phyloP scores from a whole-genome alignment of 768 basidiomycete species.

The Megacollybia marginata region DNA sequence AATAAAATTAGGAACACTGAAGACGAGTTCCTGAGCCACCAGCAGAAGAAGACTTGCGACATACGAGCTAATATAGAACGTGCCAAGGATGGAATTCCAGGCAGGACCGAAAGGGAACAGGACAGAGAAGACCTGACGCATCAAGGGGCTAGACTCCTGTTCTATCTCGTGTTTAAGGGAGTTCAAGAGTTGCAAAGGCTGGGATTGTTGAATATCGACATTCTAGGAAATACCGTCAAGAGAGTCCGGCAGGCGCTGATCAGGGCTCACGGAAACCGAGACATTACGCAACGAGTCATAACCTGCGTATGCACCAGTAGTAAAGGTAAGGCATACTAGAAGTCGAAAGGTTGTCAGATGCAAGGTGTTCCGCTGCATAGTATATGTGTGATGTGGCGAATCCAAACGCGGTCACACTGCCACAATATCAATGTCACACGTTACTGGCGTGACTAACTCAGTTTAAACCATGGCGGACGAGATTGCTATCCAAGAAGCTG shows the following conservation, averaged over 20 bases:
- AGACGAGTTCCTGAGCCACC: slow-evolving; percentile 1
- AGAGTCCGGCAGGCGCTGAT: too few relatives aligned
- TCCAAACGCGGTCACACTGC: too few relatives aligned
- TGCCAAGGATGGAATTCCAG: slow-evolving; percentile 85
- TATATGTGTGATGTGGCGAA: too few relatives aligned
- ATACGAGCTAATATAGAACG: slow-evolving; percentile 95
- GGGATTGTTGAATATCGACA: slow-evolving; percentile 31
- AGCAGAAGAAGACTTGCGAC: slow-evolving; percentile 22
- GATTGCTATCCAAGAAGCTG: slow-evolving; percentile 46
- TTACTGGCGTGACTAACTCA: neutral
- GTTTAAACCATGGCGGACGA: slow-evolving; percentile 38
- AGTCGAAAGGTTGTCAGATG: too few relatives aligned
- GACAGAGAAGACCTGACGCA: slow-evolving; percentile 73
- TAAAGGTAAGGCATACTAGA: too few relatives aligned
- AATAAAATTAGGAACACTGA: slow-evolving; percentile 83
- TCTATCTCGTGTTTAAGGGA: slow-evolving; percentile 56
- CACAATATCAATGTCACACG: too few relatives aligned
- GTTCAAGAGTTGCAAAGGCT: slow-evolving; percentile 37
- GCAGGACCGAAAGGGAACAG: slow-evolving; percentile 89
- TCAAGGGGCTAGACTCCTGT: slow-evolving; percentile 58
- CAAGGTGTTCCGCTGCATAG: too few relatives aligned
- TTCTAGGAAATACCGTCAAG: slow-evolving; percentile 19
- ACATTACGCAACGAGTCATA: neutral
- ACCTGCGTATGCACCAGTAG: too few relatives aligned
- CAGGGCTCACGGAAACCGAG: neutral